These are phyloP conservation scores for Komagataella pseudopastoris DNA, from an alignment of 805 yeast species.

Conservation along the genomic window DNA sequence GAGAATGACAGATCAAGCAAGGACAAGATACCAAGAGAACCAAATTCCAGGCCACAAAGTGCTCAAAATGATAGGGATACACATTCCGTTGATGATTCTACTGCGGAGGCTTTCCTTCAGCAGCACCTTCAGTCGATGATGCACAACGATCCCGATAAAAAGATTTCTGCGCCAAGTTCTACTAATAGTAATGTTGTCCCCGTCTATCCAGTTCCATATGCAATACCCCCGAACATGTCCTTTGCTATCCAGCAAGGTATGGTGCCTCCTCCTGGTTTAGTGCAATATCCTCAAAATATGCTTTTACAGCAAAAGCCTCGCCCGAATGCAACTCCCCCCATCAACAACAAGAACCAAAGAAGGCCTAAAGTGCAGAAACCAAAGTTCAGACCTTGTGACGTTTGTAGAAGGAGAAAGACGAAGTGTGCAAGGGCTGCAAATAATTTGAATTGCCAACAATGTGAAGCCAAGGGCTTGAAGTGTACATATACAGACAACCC, in stretches of 20 bases:
- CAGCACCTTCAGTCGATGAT: neutral
- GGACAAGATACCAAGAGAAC: neutral
- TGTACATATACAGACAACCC: slow-evolving; percentile 52
- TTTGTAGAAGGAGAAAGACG: slow-evolving; percentile 68
- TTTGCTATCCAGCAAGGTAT: neutral
- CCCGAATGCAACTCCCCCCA: neutral
- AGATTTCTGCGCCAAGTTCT: neutral
- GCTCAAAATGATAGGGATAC: neutral
- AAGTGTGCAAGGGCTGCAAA: slow-evolving; percentile 63
- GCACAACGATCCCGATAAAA: neutral
- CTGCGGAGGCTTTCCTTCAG: neutral
- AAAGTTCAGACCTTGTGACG: slow-evolving; percentile 62
- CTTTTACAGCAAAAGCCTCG: neutral
- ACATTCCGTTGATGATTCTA: neutral
- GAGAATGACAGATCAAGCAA: neutral
- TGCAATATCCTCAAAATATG: neutral
- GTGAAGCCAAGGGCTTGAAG: slow-evolving; percentile 58
- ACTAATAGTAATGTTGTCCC: neutral
- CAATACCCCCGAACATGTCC: neutral
- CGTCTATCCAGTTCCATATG: neutral
- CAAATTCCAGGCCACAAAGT: neutral
- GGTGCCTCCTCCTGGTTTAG: neutral
- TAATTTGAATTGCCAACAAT: slow-evolving; percentile 54
- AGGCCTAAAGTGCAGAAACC: slow-evolving; percentile 4
- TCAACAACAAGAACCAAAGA: neutral